Conservation (phyloP, 129 eudicot species). For the Solidago caesia region DNA sequence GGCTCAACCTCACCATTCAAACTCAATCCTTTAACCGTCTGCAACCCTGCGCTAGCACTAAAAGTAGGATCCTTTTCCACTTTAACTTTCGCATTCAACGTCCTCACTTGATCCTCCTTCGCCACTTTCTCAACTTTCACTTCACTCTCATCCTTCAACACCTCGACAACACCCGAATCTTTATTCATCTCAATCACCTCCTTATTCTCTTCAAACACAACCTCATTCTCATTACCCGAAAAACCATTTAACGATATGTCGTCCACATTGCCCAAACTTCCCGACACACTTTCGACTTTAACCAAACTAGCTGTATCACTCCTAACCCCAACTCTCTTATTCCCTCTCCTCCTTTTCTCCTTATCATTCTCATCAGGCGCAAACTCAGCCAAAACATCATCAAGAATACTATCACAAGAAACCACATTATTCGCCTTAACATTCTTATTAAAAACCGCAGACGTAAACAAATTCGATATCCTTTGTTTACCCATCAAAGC, state of each 20-base stretch:
- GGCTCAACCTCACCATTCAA: slow-evolving; percentile 31
- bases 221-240: slow-evolving; percentile 2
- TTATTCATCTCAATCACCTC: slow-evolving; percentile 15
- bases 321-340: not conserved
- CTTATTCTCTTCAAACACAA: slow-evolving; percentile 23
- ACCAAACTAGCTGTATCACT: slow-evolving; percentile 17
- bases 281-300: slow-evolving; percentile 35
- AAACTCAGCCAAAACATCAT: slow-evolving; percentile 85
- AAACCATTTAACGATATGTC: slow-evolving; percentile 9
- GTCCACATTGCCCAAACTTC: slow-evolving; percentile 20
- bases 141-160: slow-evolving; percentile 31
- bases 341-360: slow-evolving; percentile 59
- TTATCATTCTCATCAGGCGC: slow-evolving; percentile 84
- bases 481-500: slow-evolving; percentile 88
- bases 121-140: slow-evolving; percentile 38
- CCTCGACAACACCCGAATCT: slow-evolving; percentile 21
- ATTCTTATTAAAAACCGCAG: slow-evolving; percentile 67
- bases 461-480: slow-evolving; percentile 74
- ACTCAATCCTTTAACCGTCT: slow-evolving; percentile 40
- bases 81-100: slow-evolving; percentile 67
- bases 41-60: slow-evolving; percentile 78
- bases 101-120: slow-evolving; percentile 44
- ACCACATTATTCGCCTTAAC: slow-evolving; percentile 40
- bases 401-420: slow-evolving; percentile 72
- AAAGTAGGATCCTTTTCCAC: slow-evolving; percentile 57